Evolutionary conservation across 2,329 filamentous ascomycete species (phyloP).

Genomic region (Neofusicoccum sp.): DNA sequence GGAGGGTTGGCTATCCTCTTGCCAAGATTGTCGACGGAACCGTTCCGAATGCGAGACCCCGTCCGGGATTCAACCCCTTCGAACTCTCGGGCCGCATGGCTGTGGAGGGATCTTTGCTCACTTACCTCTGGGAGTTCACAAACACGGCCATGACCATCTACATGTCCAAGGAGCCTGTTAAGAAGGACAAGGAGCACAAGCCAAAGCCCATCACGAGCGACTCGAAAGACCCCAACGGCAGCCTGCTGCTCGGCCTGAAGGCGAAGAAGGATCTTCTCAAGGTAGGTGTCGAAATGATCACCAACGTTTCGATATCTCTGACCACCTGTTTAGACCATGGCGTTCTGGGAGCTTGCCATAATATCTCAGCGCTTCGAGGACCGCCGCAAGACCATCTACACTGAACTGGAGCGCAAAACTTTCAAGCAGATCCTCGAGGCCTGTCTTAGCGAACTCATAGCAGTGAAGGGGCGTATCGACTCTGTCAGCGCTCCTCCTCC

Average conservation of each 20-base stretch:
- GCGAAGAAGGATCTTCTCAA: constrained; percentile 78
- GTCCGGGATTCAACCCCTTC: constrained; percentile 10
- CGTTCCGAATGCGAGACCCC: constrained; percentile 4
- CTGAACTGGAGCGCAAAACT: constrained; percentile 81
- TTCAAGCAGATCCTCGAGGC: constrained; percentile 77
- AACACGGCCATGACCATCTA: constrained; percentile 81
- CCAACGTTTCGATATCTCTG: constrained; percentile 18
- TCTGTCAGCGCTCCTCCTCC: constrained; percentile 39
- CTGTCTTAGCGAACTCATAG: constrained; percentile 70
- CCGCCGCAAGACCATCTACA: constrained; percentile 80
- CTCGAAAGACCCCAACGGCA: constrained; percentile 89
- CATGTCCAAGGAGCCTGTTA: constrained; percentile 78
- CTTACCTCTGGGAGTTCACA: constrained; percentile 73
- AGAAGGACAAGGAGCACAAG: constrained; percentile 58
- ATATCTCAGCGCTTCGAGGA: constrained; percentile 75
- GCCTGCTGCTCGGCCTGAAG: constrained; percentile 79
- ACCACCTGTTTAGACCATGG: constrained; percentile 63
- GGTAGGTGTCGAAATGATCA: constrained; percentile 47
- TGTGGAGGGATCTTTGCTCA: constrained; percentile 65
- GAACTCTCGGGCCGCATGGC: constrained; percentile 27
- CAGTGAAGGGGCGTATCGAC: constrained; percentile 69
- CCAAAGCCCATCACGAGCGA: constrained; percentile 75
- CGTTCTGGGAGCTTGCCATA: constrained; percentile 85
- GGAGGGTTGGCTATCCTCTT: constrained; percentile 58
- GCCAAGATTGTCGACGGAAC: not conserved